phyloP scores from a whole-genome alignment of 352 stramenopile species.

The Phytophthora tentaculata region DNA sequence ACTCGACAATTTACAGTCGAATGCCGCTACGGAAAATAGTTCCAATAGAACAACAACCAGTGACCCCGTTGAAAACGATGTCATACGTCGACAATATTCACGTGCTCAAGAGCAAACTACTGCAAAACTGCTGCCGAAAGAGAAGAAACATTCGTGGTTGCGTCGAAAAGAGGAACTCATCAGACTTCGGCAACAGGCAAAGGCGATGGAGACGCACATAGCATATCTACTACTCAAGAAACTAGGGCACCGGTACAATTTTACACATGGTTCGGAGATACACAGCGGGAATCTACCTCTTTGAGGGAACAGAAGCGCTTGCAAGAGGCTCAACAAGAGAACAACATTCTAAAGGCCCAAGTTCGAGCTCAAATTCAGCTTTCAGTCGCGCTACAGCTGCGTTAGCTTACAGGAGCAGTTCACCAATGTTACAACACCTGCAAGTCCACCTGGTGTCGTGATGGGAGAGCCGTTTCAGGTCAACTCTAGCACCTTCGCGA shows the following conservation, averaged over 20 bases:
- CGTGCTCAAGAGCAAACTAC: no score
- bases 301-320: background rate
- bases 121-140: background rate
- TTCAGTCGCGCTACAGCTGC: background rate
- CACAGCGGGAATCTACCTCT: background rate
- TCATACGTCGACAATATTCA: background rate
- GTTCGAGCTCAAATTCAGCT: background rate
- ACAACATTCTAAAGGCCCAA: background rate
- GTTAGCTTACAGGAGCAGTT: background rate
- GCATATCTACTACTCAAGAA: background rate
- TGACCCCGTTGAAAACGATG: background rate
- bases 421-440: background rate
- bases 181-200: slow-evolving; percentile 1
- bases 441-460: background rate
- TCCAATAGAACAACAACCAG: no score
- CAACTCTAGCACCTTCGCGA: background rate
- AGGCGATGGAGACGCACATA: slow-evolving; percentile 1
- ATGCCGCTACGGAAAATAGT: no score
- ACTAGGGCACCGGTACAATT: background rate
- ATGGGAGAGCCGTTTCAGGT: background rate
- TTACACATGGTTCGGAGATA: background rate
- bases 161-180: slow-evolving; percentile 9
- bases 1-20: slow-evolving; percentile 1
- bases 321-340: background rate
- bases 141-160: slow-evolving; percentile 12